Conservation (phyloP, 257 asterid species). For the Sherardia arvensis region DNA sequence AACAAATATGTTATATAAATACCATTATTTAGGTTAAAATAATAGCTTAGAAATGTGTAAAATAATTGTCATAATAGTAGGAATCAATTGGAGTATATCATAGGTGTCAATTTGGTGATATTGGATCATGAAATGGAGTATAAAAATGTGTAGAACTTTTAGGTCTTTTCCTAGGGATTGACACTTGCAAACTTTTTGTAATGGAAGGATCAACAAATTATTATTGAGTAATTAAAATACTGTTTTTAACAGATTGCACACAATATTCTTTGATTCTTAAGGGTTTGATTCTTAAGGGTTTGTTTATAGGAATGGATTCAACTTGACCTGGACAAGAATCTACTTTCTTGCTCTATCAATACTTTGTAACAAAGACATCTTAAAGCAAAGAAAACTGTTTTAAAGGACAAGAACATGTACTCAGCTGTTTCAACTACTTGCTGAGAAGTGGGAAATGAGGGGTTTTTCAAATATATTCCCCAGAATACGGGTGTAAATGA, state of each 20-base stretch:
- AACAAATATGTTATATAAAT: too few species aligned
- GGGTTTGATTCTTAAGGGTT: constrained; percentile 2
- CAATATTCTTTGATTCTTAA: constrained; percentile 10
- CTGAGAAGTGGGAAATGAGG: background rate
- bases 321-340: constrained; percentile 13
- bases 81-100: background rate
- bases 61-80: background rate
- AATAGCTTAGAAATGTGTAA: too few species aligned
- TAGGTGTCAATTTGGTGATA: background rate
- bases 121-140: background rate
- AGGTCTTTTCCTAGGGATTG: background rate
- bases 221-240: constrained; percentile 2
- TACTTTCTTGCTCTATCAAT: constrained; percentile 6
- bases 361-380: background rate
- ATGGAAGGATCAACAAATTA: background rate
- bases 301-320: constrained; percentile 4
- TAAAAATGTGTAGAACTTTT: background rate
- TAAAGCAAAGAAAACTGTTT: background rate
- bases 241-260: background rate
- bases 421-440: background rate
- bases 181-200: background rate
- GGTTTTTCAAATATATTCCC: background rate
- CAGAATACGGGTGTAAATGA: too few species aligned
- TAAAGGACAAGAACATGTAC: background rate
- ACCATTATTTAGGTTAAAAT: too few species aligned